A percentile compares a stretch with the other conserved stretches of the same genome.
These are phyloP conservation scores for Tritrichomonas musculus DNA, from an alignment of 208 protist genomes.

Conservation along the genomic window DNA sequence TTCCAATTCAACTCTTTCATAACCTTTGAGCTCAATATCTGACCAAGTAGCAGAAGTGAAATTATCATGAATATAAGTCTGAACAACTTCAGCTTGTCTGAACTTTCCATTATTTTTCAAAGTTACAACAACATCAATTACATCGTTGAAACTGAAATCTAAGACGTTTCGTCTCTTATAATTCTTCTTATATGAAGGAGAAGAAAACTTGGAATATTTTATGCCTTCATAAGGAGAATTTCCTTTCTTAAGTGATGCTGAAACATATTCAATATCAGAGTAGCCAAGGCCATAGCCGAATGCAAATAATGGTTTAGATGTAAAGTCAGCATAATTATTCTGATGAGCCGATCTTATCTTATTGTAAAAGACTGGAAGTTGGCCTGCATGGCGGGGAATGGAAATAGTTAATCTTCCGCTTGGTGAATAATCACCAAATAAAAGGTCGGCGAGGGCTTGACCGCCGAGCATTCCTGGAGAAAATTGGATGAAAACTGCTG, in stretches of 20 bases:
- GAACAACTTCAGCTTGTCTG: constrained; percentile 45
- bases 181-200: too few species aligned
- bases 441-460: constrained; percentile 42
- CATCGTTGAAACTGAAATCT: too few species aligned
- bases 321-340: constrained; percentile 4
- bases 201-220: too few species aligned
- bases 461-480: constrained; percentile 51
- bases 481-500: constrained; percentile 44
- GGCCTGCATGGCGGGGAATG: constrained; percentile 39
- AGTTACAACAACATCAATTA: constrained; percentile 34
- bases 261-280: constrained; percentile 41
- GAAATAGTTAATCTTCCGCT: constrained; percentile 46
- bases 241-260: neutral
- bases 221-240: neutral
- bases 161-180: too few species aligned
- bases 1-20: neutral
- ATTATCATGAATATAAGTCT: constrained; percentile 43
- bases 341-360: neutral
- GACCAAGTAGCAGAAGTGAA: neutral
- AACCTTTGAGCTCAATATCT: neutral
- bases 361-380: constrained; percentile 10
- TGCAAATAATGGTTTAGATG: constrained; percentile 30
- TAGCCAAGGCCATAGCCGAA: constrained; percentile 54
- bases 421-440: constrained; percentile 44
- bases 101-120: constrained; percentile 46